phyloP scores from a whole-genome alignment of 2,329 filamentous ascomycete genomes.

The Nothophaeocryptopus gaeumannii region DNA sequence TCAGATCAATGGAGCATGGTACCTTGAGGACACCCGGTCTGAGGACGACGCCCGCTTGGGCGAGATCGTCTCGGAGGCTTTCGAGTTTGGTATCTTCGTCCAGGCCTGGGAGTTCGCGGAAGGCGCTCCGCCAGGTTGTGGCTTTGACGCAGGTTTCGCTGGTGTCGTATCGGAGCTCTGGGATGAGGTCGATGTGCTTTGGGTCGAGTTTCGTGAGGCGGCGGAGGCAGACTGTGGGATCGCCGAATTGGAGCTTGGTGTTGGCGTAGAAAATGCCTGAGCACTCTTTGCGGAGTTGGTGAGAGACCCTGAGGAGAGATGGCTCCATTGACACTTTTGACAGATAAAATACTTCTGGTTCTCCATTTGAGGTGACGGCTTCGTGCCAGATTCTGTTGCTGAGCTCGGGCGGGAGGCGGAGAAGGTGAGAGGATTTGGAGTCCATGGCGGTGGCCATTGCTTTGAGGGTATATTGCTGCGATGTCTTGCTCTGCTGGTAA shows the following conservation, averaged over 20 bases:
- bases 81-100: constrained; percentile 22
- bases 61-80: constrained; percentile 14
- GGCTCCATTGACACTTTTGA: constrained; percentile 12
- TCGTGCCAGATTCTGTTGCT: constrained; percentile 20
- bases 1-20: no score
- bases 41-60: constrained; percentile 12
- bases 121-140: constrained; percentile 19
- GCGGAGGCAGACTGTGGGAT: constrained; percentile 12
- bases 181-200: constrained; percentile 13
- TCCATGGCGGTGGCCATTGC: not conserved
- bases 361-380: not conserved
- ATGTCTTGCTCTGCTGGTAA: no score
- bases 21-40: constrained; percentile 13
- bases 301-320: constrained; percentile 9
- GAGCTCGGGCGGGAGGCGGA: constrained; percentile 15
- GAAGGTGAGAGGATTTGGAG: constrained; percentile 3
- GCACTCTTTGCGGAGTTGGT: constrained; percentile 12
- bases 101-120: constrained; percentile 17
- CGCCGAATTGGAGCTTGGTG: constrained; percentile 16
- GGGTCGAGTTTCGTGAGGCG: constrained; percentile 9
- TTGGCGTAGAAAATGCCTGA: constrained; percentile 16
- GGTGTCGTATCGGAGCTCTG: constrained; percentile 21
- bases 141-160: constrained; percentile 14
- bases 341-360: constrained; percentile 9
- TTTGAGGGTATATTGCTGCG: not conserved